Evolutionary conservation across 331 rosid species (phyloP).

Genomic region (Prunus yedoensis): DNA sequence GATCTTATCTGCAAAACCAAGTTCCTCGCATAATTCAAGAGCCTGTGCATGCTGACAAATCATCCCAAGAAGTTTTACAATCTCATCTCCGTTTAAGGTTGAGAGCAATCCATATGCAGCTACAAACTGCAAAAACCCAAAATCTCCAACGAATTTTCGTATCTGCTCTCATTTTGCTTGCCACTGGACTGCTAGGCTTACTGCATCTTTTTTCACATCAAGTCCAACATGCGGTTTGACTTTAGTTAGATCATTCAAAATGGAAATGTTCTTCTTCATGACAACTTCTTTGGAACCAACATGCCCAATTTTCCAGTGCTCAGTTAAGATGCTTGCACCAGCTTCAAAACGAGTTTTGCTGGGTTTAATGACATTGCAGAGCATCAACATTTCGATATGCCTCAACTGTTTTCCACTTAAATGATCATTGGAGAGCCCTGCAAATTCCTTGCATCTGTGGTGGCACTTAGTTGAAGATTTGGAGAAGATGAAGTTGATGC

Average conservation of each 20-base stretch:
- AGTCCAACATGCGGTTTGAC: slow-evolving; percentile 35
- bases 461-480: slow-evolving; percentile 17
- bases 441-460: slow-evolving; percentile 22
- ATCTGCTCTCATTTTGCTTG: slow-evolving; percentile 21
- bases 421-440: not conserved
- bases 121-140: slow-evolving; percentile 15
- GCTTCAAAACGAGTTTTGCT: too few species aligned
- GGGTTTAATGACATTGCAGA: not conserved
- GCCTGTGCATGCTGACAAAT: too few species aligned
- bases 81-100: too few species aligned
- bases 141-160: not conserved
- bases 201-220: slow-evolving; percentile 38
- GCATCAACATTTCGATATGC: not conserved
- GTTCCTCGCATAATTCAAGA: too few species aligned
- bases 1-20: too few species aligned
- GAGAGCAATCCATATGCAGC: too few species aligned
- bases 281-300: slow-evolving; percentile 18
- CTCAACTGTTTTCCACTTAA: too few species aligned
- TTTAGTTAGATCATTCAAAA: slow-evolving; percentile 34
- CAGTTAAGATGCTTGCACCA: not conserved
- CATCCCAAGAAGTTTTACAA: too few species aligned
- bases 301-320: slow-evolving; percentile 13
- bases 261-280: slow-evolving; percentile 18
- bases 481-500: slow-evolving; percentile 5
- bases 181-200: slow-evolving; percentile 46